A percentile compares a stretch with the other conserved stretches of the same genome.
These are phyloP conservation scores for Candida maris DNA, from an alignment of 805 yeast species.

Conservation along the genomic window DNA sequence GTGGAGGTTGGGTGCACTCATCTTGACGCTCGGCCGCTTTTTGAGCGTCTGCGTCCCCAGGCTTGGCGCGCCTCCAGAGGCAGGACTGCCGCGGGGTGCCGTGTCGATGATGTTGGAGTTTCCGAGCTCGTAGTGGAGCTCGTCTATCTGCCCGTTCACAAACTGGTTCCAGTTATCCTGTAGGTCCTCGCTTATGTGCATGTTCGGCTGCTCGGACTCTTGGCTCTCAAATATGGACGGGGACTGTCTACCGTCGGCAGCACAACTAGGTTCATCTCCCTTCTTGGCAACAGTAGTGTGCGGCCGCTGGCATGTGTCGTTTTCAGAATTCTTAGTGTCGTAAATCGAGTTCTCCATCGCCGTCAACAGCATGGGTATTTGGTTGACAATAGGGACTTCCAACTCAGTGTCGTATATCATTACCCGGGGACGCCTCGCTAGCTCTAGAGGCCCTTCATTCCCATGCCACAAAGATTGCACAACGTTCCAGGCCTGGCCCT, in stretches of 20 bases:
- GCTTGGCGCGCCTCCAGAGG: neutral
- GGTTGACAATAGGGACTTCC: conserved; percentile 50
- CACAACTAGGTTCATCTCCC: conserved; percentile 2
- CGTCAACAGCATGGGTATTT: conserved; percentile 33
- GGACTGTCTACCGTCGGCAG: neutral
- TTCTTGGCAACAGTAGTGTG: neutral
- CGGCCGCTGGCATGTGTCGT: neutral
- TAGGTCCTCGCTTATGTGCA: conserved; percentile 13
- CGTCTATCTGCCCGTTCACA: conserved; percentile 29
- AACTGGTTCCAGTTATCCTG: conserved; percentile 31
- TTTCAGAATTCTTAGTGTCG: conserved; percentile 5
- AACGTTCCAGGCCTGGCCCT: conserved; percentile 76
- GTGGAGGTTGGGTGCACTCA: neutral
- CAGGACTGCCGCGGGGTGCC: conserved; percentile 7
- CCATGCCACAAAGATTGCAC: conserved; percentile 58
- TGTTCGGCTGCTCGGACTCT: neutral
- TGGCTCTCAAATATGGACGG: neutral
- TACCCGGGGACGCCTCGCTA: conserved; percentile 55
- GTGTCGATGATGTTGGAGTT: conserved; percentile 13
- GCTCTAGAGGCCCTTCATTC: conserved; percentile 64
- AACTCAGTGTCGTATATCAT: conserved; percentile 58
- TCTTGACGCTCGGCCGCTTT: neutral
- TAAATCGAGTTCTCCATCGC: conserved; percentile 43
- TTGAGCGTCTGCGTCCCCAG: neutral
- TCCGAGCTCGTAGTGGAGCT: conserved; percentile 19